Conservation (phyloP, 2,329 filamentous ascomycete species). For the Lachnellula occidentalis region DNA sequence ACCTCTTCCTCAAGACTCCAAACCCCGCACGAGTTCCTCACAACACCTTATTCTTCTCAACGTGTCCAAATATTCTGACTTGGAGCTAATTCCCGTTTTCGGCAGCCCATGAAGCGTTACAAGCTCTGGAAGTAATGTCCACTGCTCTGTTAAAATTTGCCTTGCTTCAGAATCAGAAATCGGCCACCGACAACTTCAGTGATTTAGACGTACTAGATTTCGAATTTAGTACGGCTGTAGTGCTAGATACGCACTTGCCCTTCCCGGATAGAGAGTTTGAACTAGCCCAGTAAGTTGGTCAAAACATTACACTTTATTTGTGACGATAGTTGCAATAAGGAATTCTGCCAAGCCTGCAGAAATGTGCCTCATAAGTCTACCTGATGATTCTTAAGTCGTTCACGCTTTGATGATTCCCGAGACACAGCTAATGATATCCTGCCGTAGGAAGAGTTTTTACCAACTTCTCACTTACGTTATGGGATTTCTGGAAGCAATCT, state of each 20-base stretch:
- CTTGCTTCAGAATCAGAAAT: constrained; percentile 13
- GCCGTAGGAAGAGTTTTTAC: constrained; percentile 14
- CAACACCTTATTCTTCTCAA: no score
- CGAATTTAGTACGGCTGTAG: constrained; percentile 13
- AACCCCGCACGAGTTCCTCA: no score
- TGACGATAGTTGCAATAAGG: no score
- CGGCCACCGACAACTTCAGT: constrained; percentile 6
- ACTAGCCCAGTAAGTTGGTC: constrained; percentile 6
- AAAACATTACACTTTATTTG: not conserved
- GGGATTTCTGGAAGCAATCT: constrained; percentile 14
- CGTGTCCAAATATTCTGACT: no score
- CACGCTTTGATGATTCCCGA: no score
- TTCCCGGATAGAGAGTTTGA: constrained; percentile 15
- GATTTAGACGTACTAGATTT: constrained; percentile 18
- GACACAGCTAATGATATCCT: not conserved
- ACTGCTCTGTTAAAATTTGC: constrained; percentile 13
- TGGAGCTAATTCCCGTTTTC: no score
- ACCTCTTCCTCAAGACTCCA: no score
- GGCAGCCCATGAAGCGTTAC: constrained; percentile 4
- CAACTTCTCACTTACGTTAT: constrained; percentile 17
- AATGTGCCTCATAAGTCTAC: no score
- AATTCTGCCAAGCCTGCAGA: no score
- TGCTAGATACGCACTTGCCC: constrained; percentile 1
- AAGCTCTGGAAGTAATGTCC: constrained; percentile 11
- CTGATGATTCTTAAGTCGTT: no score